A percentile compares a stretch with the other conserved stretches of the same genome.
These are phyloP conservation scores for Vaccinium darrowii DNA, from an alignment of 148 eudicot species.

Conservation along the genomic window DNA sequence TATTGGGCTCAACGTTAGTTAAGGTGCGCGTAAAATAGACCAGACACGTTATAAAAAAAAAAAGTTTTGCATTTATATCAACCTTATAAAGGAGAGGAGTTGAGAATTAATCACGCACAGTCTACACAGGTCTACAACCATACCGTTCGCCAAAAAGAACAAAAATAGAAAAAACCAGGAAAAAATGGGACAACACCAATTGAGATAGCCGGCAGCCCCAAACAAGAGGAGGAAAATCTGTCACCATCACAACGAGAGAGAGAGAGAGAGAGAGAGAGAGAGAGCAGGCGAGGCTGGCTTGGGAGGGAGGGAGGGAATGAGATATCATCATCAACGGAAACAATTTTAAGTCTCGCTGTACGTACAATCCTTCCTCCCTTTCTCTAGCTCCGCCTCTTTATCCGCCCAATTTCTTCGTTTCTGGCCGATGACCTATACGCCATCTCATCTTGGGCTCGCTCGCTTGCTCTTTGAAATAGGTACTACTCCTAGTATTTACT, in stretches of 20 bases:
- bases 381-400: neutral
- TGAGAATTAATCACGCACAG: too few species aligned
- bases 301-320: neutral
- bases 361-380: neutral
- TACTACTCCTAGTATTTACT: too few species aligned
- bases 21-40: too few species aligned
- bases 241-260: neutral
- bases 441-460: constrained; percentile 10
- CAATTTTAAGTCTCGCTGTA: neutral
- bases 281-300: neutral
- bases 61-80: too few species aligned
- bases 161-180: neutral
- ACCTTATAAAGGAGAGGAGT: too few species aligned
- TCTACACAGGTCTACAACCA: too few species aligned
- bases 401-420: neutral
- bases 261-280: constrained; percentile 1
- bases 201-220: neutral
- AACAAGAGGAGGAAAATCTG: neutral
- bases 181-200: neutral
- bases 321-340: neutral
- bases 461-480: neutral
- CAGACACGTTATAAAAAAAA: too few species aligned
- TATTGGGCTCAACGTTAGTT: too few species aligned
- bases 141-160: neutral
- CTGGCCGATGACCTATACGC: neutral